Conservation (phyloP, 345 rosid species). For the Eucalyptus sp. region DNA sequence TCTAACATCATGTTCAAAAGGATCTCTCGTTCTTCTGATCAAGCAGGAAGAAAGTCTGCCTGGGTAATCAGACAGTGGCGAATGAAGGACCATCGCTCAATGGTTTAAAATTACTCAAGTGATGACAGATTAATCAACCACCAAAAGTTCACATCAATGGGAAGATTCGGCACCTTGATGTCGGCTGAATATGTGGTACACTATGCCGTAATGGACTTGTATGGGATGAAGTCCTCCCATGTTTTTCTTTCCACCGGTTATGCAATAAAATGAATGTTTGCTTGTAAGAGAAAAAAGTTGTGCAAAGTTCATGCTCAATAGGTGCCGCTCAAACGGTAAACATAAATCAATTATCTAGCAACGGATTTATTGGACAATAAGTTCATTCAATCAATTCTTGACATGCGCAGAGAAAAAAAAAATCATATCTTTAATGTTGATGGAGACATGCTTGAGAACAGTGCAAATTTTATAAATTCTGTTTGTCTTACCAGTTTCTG, state of each 20-base stretch:
- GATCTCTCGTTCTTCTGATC: background rate
- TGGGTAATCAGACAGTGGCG: background rate
- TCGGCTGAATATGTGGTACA: too few relatives aligned
- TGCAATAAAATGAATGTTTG: too few relatives aligned
- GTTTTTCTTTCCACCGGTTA: too few relatives aligned
- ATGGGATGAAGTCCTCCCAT: too few relatives aligned
- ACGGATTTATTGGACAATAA: background rate
- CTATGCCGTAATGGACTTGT: too few relatives aligned
- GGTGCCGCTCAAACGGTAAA: background rate
- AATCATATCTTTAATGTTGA: rapidly evolving
- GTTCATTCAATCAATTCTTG: background rate
- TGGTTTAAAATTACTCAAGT: too few relatives aligned
- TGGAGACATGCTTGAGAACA: background rate
- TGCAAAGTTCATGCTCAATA: background rate
- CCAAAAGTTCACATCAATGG: too few relatives aligned
- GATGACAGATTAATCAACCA: too few relatives aligned
- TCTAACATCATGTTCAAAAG: background rate
- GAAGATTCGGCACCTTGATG: too few relatives aligned
- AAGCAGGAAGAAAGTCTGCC: background rate
- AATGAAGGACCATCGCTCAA: rapidly evolving
- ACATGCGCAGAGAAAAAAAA: background rate
- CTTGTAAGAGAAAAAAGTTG: too few relatives aligned
- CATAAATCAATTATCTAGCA: too few relatives aligned
- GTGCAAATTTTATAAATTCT: background rate
- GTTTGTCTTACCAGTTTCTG: background rate